These are phyloP conservation scores for Populus nigra DNA, from an alignment of 345 rosid species.

Conservation along the genomic window DNA sequence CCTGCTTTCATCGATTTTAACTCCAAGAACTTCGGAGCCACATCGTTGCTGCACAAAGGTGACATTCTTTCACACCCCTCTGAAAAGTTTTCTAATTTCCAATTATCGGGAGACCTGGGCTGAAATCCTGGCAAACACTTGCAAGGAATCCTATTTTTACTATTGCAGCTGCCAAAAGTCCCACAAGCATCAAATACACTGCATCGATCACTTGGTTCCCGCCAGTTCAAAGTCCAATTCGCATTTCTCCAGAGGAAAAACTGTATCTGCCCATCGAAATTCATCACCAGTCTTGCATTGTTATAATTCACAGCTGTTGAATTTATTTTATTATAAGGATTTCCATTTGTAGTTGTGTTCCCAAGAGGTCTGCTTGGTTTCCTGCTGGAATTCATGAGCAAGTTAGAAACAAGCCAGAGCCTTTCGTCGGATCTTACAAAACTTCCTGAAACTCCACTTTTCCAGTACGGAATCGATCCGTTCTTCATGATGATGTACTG, in stretches of 20 bases:
- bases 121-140: too few relatives aligned
- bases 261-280: conserved; percentile 38
- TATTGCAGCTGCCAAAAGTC: too few relatives aligned
- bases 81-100: too few relatives aligned
- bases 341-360: not conserved
- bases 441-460: conserved; percentile 2
- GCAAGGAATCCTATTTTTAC: too few relatives aligned
- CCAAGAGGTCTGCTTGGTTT: not conserved
- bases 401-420: not conserved
- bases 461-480: not conserved
- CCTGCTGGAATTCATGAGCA: not conserved
- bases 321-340: fast-evolving
- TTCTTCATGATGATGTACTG: not conserved
- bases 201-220: not conserved
- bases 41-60: too few relatives aligned
- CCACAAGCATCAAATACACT: too few relatives aligned
- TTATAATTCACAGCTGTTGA: not conserved
- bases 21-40: too few relatives aligned
- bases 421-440: not conserved
- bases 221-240: conserved; percentile 32
- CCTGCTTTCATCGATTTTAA: conserved; percentile 54
- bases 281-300: conserved; percentile 22
- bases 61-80: too few relatives aligned
- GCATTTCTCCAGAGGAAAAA: conserved; percentile 29
- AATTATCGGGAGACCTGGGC: too few relatives aligned